These are phyloP conservation scores for Liquidambar formosana DNA, from an alignment of 164 flowering plant species.

Conservation along the genomic window DNA sequence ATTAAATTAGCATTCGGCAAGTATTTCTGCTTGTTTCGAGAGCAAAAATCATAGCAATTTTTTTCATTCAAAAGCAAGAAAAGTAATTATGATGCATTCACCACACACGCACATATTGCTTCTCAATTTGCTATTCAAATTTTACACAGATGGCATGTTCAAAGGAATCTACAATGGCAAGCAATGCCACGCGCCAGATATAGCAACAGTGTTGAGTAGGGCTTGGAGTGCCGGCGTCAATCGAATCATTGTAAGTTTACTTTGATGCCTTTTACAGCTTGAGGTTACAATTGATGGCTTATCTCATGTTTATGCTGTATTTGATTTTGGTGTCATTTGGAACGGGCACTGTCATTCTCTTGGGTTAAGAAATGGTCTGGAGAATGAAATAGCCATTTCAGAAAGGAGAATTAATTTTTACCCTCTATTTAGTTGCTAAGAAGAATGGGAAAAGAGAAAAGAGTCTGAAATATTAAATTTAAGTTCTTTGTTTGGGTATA, in stretches of 20 bases:
- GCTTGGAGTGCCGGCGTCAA: conserved; percentile 97
- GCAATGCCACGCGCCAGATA: conserved; percentile 73
- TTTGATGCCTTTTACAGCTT: neutral
- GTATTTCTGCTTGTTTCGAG: too few relatives aligned
- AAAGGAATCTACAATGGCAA: conserved; percentile 92
- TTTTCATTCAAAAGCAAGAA: neutral
- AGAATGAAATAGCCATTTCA: too few relatives aligned
- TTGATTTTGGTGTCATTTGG: too few relatives aligned
- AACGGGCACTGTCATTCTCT: too few relatives aligned
- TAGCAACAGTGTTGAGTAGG: conserved; percentile 66
- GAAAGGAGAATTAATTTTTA: too few relatives aligned
- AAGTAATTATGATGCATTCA: too few relatives aligned
- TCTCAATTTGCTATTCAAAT: neutral
- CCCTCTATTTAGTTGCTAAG: too few relatives aligned
- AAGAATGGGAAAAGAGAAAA: neutral
- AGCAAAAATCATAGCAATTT: neutral
- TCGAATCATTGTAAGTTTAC: conserved; percentile 66
- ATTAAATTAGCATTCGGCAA: too few relatives aligned
- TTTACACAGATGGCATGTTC: conserved; percentile 75
- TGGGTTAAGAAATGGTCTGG: too few relatives aligned
- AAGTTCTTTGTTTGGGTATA: neutral
- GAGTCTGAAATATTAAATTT: neutral
- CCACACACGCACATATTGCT: neutral
- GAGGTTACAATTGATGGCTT: neutral
- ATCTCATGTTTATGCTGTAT: neutral